A percentile compares a stretch with the other conserved stretches of the same genome.
phyloP scores from a whole-genome alignment of 305 asterid species.

The Fraxinus dipetala region DNA sequence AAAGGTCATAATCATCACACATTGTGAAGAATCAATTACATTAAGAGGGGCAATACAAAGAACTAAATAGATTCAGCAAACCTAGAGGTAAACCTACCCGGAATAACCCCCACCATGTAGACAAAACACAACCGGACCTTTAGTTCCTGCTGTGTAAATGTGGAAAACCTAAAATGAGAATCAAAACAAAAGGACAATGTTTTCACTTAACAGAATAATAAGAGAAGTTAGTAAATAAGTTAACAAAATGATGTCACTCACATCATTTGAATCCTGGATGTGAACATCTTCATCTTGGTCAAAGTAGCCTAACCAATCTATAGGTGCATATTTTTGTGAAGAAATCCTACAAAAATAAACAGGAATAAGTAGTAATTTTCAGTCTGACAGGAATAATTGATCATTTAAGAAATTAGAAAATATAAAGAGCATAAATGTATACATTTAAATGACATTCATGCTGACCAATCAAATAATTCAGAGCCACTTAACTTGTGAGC shows the following conservation, averaged over 20 bases:
- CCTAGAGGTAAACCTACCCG: slow-evolving; percentile 53
- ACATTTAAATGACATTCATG: neutral
- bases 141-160: slow-evolving; percentile 73
- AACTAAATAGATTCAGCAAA: slow-evolving; percentile 5
- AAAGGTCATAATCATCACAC: neutral
- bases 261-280: slow-evolving; percentile 75
- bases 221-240: slow-evolving; percentile 1
- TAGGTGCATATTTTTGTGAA: slow-evolving; percentile 72
- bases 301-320: slow-evolving; percentile 70
- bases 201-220: slow-evolving; percentile 21
- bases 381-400: neutral
- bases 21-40: neutral
- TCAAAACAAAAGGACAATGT: slow-evolving; percentile 21
- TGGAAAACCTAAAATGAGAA: slow-evolving; percentile 73
- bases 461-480: neutral
- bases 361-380: slow-evolving; percentile 8
- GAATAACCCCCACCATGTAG: slow-evolving; percentile 98
- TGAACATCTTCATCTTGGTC: slow-evolving; percentile 76
- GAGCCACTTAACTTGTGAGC: neutral
- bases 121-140: slow-evolving; percentile 87
- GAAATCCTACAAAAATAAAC: slow-evolving; percentile 46
- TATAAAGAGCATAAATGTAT: neutral
- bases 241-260: slow-evolving; percentile 35
- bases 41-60: neutral
- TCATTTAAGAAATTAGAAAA: neutral